Evolutionary conservation across 2,329 filamentous ascomycete genomes (phyloP), one percentile per base, ranked within the genome.

Genomic region (Neobulgaria alba): DNA sequence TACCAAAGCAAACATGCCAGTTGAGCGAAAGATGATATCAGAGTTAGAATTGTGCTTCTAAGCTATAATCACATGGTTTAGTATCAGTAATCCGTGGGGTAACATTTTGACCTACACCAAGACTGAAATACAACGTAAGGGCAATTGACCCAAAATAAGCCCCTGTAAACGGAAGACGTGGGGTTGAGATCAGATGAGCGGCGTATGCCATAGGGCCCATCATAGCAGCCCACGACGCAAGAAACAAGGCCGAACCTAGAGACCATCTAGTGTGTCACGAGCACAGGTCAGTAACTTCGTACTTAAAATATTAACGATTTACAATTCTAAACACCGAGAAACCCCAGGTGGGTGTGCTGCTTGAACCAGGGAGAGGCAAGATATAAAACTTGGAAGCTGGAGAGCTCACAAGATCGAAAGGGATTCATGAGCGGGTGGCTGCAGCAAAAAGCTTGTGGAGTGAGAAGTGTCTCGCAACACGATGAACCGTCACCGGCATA

Each of bases 91-190:
- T n/a, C n/a, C n/a, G n/a, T n/a, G n/a, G n/a, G n/a, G n/a, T n/a
- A n/a, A 19, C 17, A 12, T 19, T 18, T 38, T 10, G 30, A 45
- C 86, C 77, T 74, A 95, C 90, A 58, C 88, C 88, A 55, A 95
- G 69, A 41, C 89, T 83, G 65, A 95, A 95, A 64, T 90, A 94
- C 18, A 96, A 72, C 9, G 92, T 96, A 59, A 96, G 67, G 33
- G 70, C 75, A 57, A 96, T 95, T 48, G 87, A 92, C 38, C 89
- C 88, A 68, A 96, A 95, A 69, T 96, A 96, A 46, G 87, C 85
- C 33, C 82, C 84, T 20, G 90, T 95, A 61, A 96, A 96, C 3
- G 92, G 92, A 47, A 96, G 68, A 54, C 92, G 79, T 55, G 87
- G 74, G 39, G 82, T 77, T 42, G 90, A 96, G 42, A 88, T 67